These are phyloP conservation scores for Fusarium poae DNA, from an alignment of 2,329 filamentous ascomycete genomes.

Conservation along the genomic window DNA sequence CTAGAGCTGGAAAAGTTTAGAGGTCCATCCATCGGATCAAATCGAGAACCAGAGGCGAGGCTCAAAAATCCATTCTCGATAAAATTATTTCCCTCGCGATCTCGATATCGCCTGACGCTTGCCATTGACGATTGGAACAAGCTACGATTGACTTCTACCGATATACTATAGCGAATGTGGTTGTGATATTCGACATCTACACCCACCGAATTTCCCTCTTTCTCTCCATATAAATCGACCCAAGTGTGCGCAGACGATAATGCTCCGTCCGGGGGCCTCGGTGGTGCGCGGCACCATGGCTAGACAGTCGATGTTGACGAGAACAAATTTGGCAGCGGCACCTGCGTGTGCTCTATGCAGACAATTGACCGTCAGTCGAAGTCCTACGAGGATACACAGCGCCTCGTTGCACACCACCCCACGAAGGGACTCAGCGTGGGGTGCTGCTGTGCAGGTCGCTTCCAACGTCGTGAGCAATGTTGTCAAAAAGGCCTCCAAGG, in stretches of 20 bases:
- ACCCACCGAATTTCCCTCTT: constrained; percentile 11
- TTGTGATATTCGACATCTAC: constrained; percentile 12
- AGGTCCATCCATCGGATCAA: constrained; percentile 39
- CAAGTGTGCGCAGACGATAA: constrained; percentile 57
- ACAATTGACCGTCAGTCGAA: constrained; percentile 49
- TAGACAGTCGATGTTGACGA: constrained; percentile 46
- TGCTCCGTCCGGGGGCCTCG: constrained; percentile 66
- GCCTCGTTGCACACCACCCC: constrained; percentile 59
- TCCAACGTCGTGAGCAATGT: constrained; percentile 79
- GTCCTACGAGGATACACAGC: constrained; percentile 53
- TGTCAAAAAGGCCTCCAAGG: constrained; percentile 71
- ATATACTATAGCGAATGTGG: constrained; percentile 31
- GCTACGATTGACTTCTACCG: background rate
- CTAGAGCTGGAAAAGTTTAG: constrained; percentile 50
- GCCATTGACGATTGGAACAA: constrained; percentile 11
- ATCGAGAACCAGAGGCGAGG: constrained; percentile 29
- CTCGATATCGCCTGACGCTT: constrained; percentile 17
- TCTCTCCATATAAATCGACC: constrained; percentile 12
- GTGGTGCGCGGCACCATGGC: constrained; percentile 59
- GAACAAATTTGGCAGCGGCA: constrained; percentile 26
- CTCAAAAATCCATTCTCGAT: constrained; percentile 38
- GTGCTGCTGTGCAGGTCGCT: constrained; percentile 77
- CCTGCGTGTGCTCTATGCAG: constrained; percentile 52
- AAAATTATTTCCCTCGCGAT: constrained; percentile 43
- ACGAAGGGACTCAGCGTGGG: constrained; percentile 74